Conservation (phyloP, 495 filamentous ascomycete genomes). For the Neurospora sp. region DNA sequence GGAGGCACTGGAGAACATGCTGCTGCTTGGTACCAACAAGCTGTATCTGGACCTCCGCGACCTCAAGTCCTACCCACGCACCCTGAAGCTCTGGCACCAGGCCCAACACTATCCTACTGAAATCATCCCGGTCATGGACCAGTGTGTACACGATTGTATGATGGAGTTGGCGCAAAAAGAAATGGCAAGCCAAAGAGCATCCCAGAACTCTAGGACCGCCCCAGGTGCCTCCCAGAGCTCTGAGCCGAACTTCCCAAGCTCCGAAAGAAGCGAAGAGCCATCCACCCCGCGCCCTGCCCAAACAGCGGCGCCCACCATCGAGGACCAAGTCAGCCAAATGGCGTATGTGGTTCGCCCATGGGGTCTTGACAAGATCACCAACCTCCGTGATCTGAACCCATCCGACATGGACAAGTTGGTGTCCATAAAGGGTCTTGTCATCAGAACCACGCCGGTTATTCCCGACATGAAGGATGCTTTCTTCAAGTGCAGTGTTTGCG, state of each 20-base stretch:
- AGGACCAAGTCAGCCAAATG: conserved; percentile 55
- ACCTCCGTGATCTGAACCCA: conserved; percentile 92
- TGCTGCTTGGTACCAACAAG: conserved; percentile 67
- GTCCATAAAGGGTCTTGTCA: conserved; percentile 92
- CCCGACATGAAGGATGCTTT: conserved; percentile 95
- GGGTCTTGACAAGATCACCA: conserved; percentile 76
- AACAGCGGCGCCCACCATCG: conserved; percentile 23
- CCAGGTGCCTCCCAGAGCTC: conserved; percentile 47
- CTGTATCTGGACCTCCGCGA: conserved; percentile 85
- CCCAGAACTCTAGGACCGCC: not conserved
- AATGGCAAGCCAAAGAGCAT: conserved; percentile 56
- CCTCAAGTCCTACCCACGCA: conserved; percentile 86
- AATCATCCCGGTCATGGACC: conserved; percentile 95
- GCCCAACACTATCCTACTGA: conserved; percentile 86
- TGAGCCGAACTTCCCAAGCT: conserved; percentile 62
- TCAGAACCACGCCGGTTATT: conserved; percentile 90
- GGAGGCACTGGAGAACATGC: conserved; percentile 81
- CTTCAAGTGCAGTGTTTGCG: conserved; percentile 89
- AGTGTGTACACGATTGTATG: conserved; percentile 85
- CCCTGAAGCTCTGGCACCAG: conserved; percentile 90
- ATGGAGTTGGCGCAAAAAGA: conserved; percentile 76
- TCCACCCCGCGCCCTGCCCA: conserved; percentile 21
- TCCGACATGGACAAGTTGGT: conserved; percentile 82
- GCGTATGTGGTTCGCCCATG: conserved; percentile 82
- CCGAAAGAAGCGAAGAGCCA: conserved; percentile 50